Base-by-base conservation (phyloP, 495 filamentous ascomycete genomes). In the Neurospora tetraspora region DNA sequence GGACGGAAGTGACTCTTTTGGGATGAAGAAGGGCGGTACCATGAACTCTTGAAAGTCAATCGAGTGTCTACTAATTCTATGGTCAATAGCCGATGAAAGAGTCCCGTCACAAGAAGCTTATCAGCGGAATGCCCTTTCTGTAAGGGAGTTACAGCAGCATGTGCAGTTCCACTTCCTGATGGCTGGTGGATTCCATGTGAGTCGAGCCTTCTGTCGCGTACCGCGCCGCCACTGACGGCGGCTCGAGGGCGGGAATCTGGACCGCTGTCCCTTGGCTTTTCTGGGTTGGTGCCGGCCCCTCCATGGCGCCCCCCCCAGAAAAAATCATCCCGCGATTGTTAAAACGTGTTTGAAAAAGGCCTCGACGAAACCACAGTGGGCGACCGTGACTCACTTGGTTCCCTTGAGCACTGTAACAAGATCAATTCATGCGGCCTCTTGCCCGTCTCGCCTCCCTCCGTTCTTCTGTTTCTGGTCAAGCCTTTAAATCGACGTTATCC, bases 301-400 rank as follows among this genome's bases (percentile, higher is more conserved):
- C 53, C 53, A 65, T 65, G 53, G 53, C 53, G 53, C 53, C 53
- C 20, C n/a, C 53, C 23, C 5, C 14, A 65, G 3, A 65, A 65
- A 61, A 65, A 65, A 31, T 36, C 53, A 65, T 65, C 53, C 53
- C 53, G 53, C 53, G 53, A 65, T 65, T 65, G 27, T 16, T 18
- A 34, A 61, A 61, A 34, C 53, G 53, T 65, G 53, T 65, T 65
- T 65, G 53, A 65, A 61, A 61, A 65, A 65, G 53, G 53, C 53
- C 53, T 65, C 53, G 53, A 71, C 40, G 40, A 70, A 70, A 71
- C 34, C 39, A 37, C 27, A 36, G 53, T 73, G 68, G 61, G 31
- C 59, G 45, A 59, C 71, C 71, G 74, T 79, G 78, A 79, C 75
- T 79, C 78, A 79, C 77, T 42, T 76, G 71, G 73, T 77, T 61